Evolutionary conservation across 768 basidiomycete genomes (phyloP), one percentile per base, ranked within the genome.

Genomic region (Suillus lakei): DNA sequence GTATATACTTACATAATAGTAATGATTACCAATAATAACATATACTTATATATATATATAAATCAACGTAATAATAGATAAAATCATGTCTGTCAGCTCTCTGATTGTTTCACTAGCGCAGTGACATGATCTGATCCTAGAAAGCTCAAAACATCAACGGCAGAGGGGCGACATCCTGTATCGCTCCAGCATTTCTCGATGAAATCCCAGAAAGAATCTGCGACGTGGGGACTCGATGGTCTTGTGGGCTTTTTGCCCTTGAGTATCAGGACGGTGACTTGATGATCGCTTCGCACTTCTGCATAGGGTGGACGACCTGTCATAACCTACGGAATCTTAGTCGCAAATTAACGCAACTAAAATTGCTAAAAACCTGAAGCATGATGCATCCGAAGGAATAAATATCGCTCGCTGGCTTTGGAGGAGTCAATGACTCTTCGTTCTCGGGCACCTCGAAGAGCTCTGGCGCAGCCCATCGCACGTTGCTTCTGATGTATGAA

Each of bases 401-500:
- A 5, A 77, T 58, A 46, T 76, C 74, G 3, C 56, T 58, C 4
- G 36, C 36, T 39, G 23, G 36, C 23, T 39, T 16, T 9, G 36
- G 56, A 23, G 32, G 12, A 39, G 23, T 16, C 16, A 9, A 58
- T 15, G 23, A 28, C 23, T 58, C 56, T 26, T 58, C 36, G 36
- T 39, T 12, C 36, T 76, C 71, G 15, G 72, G 66, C n/a, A 69
- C 34, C 18, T 70, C 72, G 63, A 80, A 83, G 4, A 84, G 68
- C 18, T 77, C 68, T 1, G 81, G 71, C 50, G 82, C 83, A n/a
- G 82, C 79, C 82, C 83, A 84, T 0, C 83, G 77, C 43, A 82
- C 77, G 66, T 59, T 59, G 56, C 5, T 58, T 18, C 58, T 75
- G 61, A 72, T 61, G 48, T 61, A 61, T 34, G 69, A 67, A 18